Percentiles rank a stretch among this genome's conserved stretches.
These are phyloP conservation scores for Penicillium samsonianum DNA, from an alignment of 495 filamentous ascomycete species.

Conservation along the genomic window DNA sequence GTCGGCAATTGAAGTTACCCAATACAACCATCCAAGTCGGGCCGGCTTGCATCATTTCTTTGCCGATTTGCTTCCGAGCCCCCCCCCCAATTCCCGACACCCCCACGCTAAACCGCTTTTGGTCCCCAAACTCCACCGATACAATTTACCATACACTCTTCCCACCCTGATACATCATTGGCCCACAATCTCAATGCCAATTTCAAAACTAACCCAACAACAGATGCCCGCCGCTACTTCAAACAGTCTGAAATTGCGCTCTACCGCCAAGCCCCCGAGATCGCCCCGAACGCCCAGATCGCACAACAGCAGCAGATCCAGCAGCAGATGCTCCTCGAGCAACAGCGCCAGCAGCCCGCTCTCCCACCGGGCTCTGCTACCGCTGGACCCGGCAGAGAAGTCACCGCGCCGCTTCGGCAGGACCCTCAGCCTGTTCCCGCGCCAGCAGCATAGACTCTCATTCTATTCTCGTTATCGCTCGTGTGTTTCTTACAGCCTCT, in stretches of 20 bases:
- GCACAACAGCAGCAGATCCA: constrained; percentile 50
- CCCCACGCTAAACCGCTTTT: constrained; percentile 44
- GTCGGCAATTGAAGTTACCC: constrained; percentile 40
- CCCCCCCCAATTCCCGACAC: constrained; percentile 15
- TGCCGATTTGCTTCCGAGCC: constrained; percentile 16
- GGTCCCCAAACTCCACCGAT: constrained; percentile 28
- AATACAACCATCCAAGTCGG: constrained; percentile 8
- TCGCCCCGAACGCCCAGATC: constrained; percentile 47
- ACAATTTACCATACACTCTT: constrained; percentile 11
- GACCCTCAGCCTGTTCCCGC: constrained; percentile 28
- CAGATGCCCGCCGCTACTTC: constrained; percentile 96
- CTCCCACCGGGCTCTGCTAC: constrained; percentile 45
- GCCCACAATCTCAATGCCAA: constrained; percentile 4
- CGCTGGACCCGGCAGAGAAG: constrained; percentile 42
- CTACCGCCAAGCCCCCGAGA: constrained; percentile 86
- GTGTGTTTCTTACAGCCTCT: neutral
- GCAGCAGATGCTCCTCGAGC: constrained; percentile 41
- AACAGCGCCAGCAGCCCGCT: constrained; percentile 39
- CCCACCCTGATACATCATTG: constrained; percentile 6
- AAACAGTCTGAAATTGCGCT: constrained; percentile 99
- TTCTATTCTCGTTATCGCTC: constrained; percentile 7
- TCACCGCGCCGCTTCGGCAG: constrained; percentile 20
- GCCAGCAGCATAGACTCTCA: constrained; percentile 35
- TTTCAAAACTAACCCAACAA: constrained; percentile 5
- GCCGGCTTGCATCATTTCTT: constrained; percentile 14